phyloP scores from a whole-genome alignment of 192 early-diverging fungal genomes.

The Rhizophagus clarus region DNA sequence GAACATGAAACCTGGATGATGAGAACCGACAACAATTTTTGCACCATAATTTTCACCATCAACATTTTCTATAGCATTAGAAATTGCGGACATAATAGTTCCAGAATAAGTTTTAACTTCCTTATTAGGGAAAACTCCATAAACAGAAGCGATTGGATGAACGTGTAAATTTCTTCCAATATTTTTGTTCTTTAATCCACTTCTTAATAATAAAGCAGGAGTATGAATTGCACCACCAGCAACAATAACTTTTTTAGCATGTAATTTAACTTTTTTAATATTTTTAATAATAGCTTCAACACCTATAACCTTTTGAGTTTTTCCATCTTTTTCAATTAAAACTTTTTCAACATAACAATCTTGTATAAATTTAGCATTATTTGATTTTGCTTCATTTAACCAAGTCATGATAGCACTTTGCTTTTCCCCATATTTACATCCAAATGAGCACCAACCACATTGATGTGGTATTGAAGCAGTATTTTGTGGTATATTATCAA shows the following conservation, averaged over 20 bases:
- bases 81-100: slow-evolving; percentile 72
- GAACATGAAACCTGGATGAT: slow-evolving; percentile 56
- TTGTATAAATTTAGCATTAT: slow-evolving; percentile 65
- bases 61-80: slow-evolving; percentile 54
- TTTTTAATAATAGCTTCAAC: slow-evolving; percentile 47
- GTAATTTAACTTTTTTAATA: slow-evolving; percentile 42
- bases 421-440: slow-evolving; percentile 73
- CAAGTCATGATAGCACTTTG: slow-evolving; percentile 67
- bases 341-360: slow-evolving; percentile 58
- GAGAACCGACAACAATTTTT: slow-evolving; percentile 62
- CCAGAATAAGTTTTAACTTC: slow-evolving; percentile 52
- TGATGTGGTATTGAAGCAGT: slow-evolving; percentile 51
- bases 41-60: slow-evolving; percentile 68
- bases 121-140: slow-evolving; percentile 66
- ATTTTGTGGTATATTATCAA: slow-evolving; percentile 69
- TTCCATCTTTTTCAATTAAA: slow-evolving; percentile 48
- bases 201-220: slow-evolving; percentile 63
- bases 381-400: slow-evolving; percentile 65
- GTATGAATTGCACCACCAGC: slow-evolving; percentile 66
- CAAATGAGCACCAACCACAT: slow-evolving; percentile 69
- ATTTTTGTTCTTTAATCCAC: slow-evolving; percentile 68
- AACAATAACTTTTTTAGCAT: slow-evolving; percentile 59
- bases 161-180: slow-evolving; percentile 68
- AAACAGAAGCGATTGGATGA: slow-evolving; percentile 62
- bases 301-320: slow-evolving; percentile 47